Base-by-base conservation (phyloP, 192 early-diverging fungal genomes). In the Backusella morwellensis region DNA sequence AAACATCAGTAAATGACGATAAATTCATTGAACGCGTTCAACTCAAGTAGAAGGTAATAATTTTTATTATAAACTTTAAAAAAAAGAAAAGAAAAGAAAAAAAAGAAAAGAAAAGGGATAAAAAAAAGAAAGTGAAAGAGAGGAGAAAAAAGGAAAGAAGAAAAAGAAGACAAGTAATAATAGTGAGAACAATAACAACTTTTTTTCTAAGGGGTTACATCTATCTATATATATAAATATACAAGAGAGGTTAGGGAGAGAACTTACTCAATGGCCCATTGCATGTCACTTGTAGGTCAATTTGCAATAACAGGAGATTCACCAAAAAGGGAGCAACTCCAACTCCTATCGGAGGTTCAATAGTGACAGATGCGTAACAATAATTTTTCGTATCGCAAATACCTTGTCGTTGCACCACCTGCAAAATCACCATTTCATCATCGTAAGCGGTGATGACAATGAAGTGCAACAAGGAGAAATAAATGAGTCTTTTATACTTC, bases 281-380 rank as follows among this genome's bases (percentile, higher is more conserved):
- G 56, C 56, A 63, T 63, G 56, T 63, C 56, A 63, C 56, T 63
- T 63, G 56, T 63, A 63, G 56, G 23, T 63, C 56, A 63, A 26
- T 63, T 63, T 29, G 56, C 56, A 63, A 63, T 63, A 63, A 63
- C 56, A 63, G 56, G 56, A 63, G 56, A 59, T 59, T 11, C 47
- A 23, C 54, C 23, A 59, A 59, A 59, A 59, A 59, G 8, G 54
- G 54, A 63, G 56, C 56, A 17, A 29, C 54, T 12, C 47, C 47
- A 50, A 63, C 56, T 63, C 56, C 56, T 63, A 63, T 63, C 56
- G 56, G 56, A 63, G 23, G 0, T 63, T 29, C 3, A 63, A 63
- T 63, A 63, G 12, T 63, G 56, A 63, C 56, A 63, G 56, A 63
- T 63, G 56, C 26, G 26, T 29, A 63, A 63, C 23, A 63, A 59